Conservation (phyloP, 2,329 filamentous ascomycete genomes). For the Fusarium xylarioides region DNA sequence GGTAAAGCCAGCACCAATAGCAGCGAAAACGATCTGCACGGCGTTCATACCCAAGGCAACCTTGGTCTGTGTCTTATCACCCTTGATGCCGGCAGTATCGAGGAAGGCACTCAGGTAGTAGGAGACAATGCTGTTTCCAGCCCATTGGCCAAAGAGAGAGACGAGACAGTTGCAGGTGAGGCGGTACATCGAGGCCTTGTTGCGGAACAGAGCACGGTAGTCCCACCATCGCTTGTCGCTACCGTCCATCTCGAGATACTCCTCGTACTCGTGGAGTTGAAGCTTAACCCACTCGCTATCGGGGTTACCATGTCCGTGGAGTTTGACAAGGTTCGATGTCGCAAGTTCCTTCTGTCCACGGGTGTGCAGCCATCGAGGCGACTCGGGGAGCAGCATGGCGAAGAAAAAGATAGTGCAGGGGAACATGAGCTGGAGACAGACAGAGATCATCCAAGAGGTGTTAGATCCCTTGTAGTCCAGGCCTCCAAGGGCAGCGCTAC, state of each 20-base stretch:
- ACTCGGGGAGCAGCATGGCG: conserved; percentile 47
- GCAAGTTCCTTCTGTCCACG: conserved; percentile 45
- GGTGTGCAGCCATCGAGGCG: conserved; percentile 53
- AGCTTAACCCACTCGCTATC: conserved; percentile 46
- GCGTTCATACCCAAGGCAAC: conserved; percentile 60
- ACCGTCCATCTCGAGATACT: conserved; percentile 55
- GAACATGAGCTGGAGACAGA: conserved; percentile 54
- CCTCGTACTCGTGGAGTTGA: conserved; percentile 56
- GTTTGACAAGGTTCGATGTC: conserved; percentile 46
- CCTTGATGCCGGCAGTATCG: conserved; percentile 58
- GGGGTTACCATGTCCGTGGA: conserved; percentile 56
- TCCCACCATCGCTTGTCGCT: conserved; percentile 60
- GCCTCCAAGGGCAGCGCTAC: conserved; percentile 55
- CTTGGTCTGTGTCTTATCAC: conserved; percentile 52
- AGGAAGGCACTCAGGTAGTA: conserved; percentile 63
- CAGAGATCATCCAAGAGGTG: conserved; percentile 52
- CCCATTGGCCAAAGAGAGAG: conserved; percentile 58
- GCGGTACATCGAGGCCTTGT: conserved; percentile 52
- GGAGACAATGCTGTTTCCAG: conserved; percentile 53
- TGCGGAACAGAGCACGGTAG: conserved; percentile 56
- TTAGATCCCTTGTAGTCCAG: conserved; percentile 43
- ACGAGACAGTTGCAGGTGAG: conserved; percentile 55
- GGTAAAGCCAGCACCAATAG: conserved; percentile 58
- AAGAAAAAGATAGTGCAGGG: conserved; percentile 47
- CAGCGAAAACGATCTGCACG: conserved; percentile 58